These are phyloP conservation scores for Pseudogymnoascus destructans DNA, from an alignment of 2,329 filamentous ascomycete species.

Conservation along the genomic window DNA sequence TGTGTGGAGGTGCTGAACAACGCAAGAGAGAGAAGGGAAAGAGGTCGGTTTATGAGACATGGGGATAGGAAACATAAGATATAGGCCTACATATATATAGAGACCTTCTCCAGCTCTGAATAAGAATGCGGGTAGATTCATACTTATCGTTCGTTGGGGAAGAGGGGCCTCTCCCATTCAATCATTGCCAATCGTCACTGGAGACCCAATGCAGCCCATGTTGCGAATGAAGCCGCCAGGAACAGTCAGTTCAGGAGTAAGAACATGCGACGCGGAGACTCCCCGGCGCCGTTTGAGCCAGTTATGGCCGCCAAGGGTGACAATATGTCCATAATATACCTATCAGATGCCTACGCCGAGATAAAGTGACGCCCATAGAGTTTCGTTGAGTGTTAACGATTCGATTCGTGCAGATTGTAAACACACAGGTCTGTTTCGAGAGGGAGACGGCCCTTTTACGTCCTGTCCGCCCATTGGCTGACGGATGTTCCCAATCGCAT, in stretches of 20 bases:
- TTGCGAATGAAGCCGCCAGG: background rate
- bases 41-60: background rate
- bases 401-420: conserved; percentile 2
- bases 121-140: background rate
- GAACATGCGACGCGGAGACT: background rate
- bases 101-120: background rate
- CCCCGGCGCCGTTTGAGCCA: background rate
- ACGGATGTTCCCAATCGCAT: background rate
- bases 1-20: background rate
- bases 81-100: background rate
- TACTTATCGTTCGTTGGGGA: background rate
- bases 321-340: background rate
- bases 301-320: background rate
- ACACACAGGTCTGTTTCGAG: background rate
- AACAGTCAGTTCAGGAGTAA: conserved; percentile 3
- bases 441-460: background rate
- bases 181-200: background rate
- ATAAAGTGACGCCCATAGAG: conserved; percentile 1
- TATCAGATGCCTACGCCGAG: background rate
- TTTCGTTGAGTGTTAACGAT: background rate
- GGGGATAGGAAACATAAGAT: background rate
- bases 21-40: background rate
- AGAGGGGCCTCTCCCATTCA: background rate
- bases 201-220: background rate
- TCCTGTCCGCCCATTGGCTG: background rate